Base-by-base conservation (phyloP, 1,139 yeast species). In the Diutina siamensis region DNA sequence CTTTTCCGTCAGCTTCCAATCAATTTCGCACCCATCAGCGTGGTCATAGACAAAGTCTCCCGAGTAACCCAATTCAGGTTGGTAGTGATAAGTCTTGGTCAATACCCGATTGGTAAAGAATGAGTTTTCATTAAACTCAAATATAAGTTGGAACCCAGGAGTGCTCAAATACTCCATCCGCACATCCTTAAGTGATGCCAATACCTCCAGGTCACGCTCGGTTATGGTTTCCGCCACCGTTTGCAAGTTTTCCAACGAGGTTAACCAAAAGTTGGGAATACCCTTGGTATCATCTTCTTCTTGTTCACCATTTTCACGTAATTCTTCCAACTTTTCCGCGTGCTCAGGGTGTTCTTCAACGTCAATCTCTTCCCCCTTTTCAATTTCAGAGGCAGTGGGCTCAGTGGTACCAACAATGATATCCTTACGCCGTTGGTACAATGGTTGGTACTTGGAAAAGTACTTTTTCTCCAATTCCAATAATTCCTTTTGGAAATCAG, bases 11-110 rank as follows among this genome's bases (percentile, higher is more conserved):
- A 81, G 75, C 53, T 68, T 71, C 99, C 99, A 92, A 56, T 83
- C 71, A 62, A 94, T 85, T 48, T 77, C 80, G 55, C 80, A 76
- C 46, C 98, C 98, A 59, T 86, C 94, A 8, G 98, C 97, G 61
- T 86, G 95, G 66, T 89, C 97, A 63, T 89, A 94, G 53, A 92
- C 88, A 64, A 86, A 92, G 64, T 92, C 98, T 40, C 98, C 97
- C 44, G 92, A 82, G 64, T 86, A 87, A 25, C 96, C 97, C 54
- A 89, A 74, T 65, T 92, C 96, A 48, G 87, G 89, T 67, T 86
- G 96, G 68, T 94, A 92, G 67, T 79, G 89, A 65, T 92, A 94
- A 5, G 95, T 82, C 72, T 92, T 92, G 52, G 83, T 73, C 56
- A 92, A 74, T 46, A 67, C 65, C 53, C 68, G 72, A 69, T 92